Conservation (phyloP, 176 grass and related monocot species). For the Triticum monococcum region DNA sequence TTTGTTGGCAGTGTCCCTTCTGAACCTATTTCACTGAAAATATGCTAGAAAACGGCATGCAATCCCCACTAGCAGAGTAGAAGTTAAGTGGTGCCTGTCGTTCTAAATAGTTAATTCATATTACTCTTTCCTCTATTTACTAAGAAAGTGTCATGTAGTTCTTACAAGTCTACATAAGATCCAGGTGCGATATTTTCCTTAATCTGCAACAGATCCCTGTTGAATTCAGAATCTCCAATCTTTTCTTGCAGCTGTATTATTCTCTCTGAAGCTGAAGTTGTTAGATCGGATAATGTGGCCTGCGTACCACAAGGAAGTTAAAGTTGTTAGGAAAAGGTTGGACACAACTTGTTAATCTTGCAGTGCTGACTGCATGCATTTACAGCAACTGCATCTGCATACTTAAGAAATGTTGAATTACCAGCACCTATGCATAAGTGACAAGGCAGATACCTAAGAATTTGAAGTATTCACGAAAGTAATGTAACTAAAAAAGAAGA, state of each 20-base stretch:
- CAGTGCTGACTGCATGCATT: not conserved
- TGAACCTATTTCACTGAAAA: constrained; percentile 9
- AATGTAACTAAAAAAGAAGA: constrained; percentile 16
- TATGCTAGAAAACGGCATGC: constrained; percentile 1
- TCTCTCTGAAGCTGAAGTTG: constrained; percentile 49
- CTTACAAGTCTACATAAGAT: constrained; percentile 93
- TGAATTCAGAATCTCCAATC: constrained; percentile 66
- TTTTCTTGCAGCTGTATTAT: constrained; percentile 49
- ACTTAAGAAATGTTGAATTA: not conserved
- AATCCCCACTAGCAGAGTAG: not conserved
- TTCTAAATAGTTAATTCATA: too few relatives aligned
- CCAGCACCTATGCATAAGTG: constrained; percentile 1
- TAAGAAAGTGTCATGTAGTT: not conserved
- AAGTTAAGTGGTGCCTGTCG: not conserved
- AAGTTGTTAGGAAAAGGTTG: constrained; percentile 21
- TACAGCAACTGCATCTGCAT: not conserved
- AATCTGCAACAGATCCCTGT: constrained; percentile 69
- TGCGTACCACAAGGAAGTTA: constrained; percentile 34
- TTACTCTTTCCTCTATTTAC: not conserved
- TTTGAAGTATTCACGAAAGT: not conserved
- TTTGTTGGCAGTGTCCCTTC: not conserved
- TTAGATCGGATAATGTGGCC: constrained; percentile 64
- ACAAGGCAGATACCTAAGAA: constrained; percentile 10
- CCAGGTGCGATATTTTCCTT: constrained; percentile 77
- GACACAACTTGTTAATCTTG: not conserved